Base-by-base conservation (phyloP, 2,329 filamentous ascomycete species). In the Macroventuria anomochaeta region DNA sequence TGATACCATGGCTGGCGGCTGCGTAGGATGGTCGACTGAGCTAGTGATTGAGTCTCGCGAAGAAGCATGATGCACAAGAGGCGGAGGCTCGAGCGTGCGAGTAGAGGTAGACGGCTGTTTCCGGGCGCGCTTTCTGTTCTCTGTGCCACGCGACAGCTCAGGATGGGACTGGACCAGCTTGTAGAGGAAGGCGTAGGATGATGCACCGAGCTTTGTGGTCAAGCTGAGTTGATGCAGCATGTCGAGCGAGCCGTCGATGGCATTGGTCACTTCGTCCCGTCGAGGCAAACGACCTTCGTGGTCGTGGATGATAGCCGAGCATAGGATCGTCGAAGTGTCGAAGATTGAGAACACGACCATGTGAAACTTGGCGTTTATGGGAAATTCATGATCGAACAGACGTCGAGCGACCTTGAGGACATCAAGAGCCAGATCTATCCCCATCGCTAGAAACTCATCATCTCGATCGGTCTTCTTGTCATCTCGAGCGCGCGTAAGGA, bases 231-330 rank as follows among this genome's bases (percentile, higher is more conserved):
- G 68, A 34, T 67, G 61, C 15, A 72, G 61, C 64, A 68, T 71
- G 10, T 63, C 59, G 1, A 73, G 62, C 5, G 68, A 61, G 23
- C 38, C 49, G 6, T 67, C 62, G 26, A 83, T 77, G 1, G 73
- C 73, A 40, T 72, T 61, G 18, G 79, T 60, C 13, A 80, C 70
- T 13, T 78, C 73, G 1, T 76, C 68, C 11, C 77, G 76, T 11
- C 72, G 73, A 4, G 76, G 75, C 3, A 83, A 68, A 11, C 65
- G 70, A 15, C 65, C 59, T 25, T 78, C 70, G n/a, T 69, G 63
- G 52, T 84, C 81, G 53, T 83, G 81, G 4, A 82, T 74, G 6
- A 84, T 69, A 2, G 80, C 77, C 0, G 81, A 83, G 67, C 79
- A 83, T 4, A 83, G 63, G 15, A 81, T 70, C 0, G 81, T 79